These are phyloP conservation scores for Hermanozyma aechmeae DNA, from an alignment of 805 yeast species.

Conservation along the genomic window DNA sequence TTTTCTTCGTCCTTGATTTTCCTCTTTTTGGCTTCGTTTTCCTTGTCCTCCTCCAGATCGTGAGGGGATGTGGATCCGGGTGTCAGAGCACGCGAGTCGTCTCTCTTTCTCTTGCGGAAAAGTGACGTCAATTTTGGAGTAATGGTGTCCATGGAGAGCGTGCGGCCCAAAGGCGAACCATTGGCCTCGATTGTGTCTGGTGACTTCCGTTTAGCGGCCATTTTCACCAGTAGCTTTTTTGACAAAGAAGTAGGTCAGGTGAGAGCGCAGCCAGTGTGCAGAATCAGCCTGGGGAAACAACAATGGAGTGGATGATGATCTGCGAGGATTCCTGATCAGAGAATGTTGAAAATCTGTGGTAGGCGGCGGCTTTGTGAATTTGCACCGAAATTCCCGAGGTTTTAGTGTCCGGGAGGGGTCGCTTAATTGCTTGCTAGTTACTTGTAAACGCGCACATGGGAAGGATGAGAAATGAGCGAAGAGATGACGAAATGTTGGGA, in stretches of 20 bases:
- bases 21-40: constrained; percentile 10
- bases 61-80: constrained; percentile 4
- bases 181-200: not conserved
- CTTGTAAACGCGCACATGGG: no score
- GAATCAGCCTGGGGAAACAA: no score
- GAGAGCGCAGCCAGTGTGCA: not conserved
- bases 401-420: no score
- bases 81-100: constrained; percentile 6
- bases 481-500: no score
- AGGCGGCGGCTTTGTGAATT: no score
- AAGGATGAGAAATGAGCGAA: no score
- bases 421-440: no score
- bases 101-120: constrained; percentile 13
- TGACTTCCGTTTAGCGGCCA: not conserved
- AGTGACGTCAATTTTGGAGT: constrained; percentile 26
- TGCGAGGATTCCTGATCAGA: no score
- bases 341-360: no score
- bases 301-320: no score
- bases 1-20: constrained; percentile 16
- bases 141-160: constrained; percentile 31
- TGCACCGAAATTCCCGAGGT: no score
- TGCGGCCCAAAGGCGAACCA: constrained; percentile 15
- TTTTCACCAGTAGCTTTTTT: not conserved
- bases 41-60: constrained; percentile 4
- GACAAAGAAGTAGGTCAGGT: not conserved